Base-by-base conservation (phyloP, 371 early-diverging fungal genomes). In the Syncephalis plumigaleata region DNA sequence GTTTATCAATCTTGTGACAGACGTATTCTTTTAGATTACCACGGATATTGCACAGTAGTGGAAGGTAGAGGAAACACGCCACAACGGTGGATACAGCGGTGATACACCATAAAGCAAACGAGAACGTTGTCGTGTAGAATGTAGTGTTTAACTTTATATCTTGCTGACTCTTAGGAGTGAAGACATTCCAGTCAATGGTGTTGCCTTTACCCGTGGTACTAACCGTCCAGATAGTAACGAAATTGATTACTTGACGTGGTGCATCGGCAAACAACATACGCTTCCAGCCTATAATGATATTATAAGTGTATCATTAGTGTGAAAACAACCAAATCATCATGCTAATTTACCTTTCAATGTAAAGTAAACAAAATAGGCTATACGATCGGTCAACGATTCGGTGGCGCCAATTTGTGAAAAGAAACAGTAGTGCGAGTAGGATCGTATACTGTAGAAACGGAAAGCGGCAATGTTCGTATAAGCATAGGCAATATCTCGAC, bases 11-110 rank as follows among this genome's bases (percentile, higher is more conserved):
- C 59, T 84, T 85, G 64, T 87, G 85, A 53, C 86, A 86, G 51
- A 84, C 84, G 55, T 80, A 91, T 57, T 91, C 91, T 56, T 91
- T 91, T 45, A 91, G 65, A 55, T 88, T 91, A 24, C 91, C 91
- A 27, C 75, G 77, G 45, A 91, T 85, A 26, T 71, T 68, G 52
- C 71, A 77, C 46, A 86, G 61, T 42, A 91, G 63, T 3, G 87
- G 87, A 22, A 91, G 65, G 56, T 91, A 91, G n/a, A 87, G 38
- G 26, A 84, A 37, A 23, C 65, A 60, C 3, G 88, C 85, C n/a
- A 67, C 26, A 1, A 80, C 36, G 21, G 82, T 66, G 16, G 54
- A 55, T 0, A 79, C 11, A 36, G 74, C 57, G 17, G 73, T 67
- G 13, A 83, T 36, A 9, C 69, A 36, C 70, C 77, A 87, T 39